Conservation (phyloP, 139 green algal species). For the Axilococcus clingmanii region DNA sequence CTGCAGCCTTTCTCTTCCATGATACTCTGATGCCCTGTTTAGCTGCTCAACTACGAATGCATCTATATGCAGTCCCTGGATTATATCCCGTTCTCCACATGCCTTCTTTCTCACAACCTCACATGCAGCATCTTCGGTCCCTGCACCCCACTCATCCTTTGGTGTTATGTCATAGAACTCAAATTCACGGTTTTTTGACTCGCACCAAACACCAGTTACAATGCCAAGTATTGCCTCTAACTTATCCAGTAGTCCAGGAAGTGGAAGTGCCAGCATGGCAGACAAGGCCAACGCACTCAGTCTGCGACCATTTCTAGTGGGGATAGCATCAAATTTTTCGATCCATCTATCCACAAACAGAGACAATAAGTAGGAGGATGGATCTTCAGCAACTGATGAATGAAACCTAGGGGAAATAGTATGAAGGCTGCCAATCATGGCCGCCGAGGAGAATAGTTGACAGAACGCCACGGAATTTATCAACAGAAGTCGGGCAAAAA, state of each 20-base stretch:
- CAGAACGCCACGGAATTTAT: conserved; percentile 31
- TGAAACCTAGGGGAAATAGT: background rate
- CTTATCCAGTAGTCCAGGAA: conserved; percentile 26
- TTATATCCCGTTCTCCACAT: too few relatives aligned
- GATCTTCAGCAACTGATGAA: background rate
- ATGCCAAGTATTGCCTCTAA: conserved; percentile 24
- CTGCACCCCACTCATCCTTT: too few relatives aligned
- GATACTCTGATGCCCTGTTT: too few relatives aligned
- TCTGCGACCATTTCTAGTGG: conserved; percentile 38
- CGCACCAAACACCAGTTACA: conserved; percentile 43
- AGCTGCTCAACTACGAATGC: too few relatives aligned
- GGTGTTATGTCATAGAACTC: too few relatives aligned
- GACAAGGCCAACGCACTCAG: conserved; percentile 64
- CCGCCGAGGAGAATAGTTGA: conserved; percentile 24
- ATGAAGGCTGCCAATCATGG: background rate
- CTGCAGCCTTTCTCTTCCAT: too few relatives aligned
- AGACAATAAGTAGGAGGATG: conserved; percentile 22
- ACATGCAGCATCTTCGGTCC: too few relatives aligned
- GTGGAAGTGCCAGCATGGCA: conserved; percentile 39
- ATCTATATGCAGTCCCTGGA: too few relatives aligned
- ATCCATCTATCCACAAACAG: conserved; percentile 51
- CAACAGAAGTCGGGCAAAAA: conserved; percentile 65
- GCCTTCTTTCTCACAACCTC: too few relatives aligned
- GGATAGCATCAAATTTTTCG: conserved; percentile 43
- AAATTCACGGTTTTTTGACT: conserved; percentile 22